These are phyloP conservation scores for Phytophthora idaei DNA, from an alignment of 352 stramenopile species.

Conservation along the genomic window DNA sequence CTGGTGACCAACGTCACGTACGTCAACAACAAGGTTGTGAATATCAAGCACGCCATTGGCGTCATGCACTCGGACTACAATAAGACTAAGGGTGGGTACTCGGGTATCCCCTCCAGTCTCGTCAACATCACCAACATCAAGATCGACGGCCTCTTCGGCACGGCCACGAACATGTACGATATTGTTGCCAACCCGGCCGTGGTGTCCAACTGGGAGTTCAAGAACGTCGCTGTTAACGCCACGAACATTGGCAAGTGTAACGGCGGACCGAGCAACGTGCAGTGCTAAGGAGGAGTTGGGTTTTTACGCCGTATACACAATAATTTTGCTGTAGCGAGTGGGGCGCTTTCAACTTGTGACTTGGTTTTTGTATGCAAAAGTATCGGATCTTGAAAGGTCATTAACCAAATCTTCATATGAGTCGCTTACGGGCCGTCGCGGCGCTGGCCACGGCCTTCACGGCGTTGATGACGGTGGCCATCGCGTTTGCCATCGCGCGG, in stretches of 20 bases:
- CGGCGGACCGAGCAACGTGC: conserved; percentile 16
- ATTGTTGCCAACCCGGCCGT: conserved; percentile 31
- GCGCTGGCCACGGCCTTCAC: conserved; percentile 28
- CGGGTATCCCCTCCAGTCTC: conserved; percentile 22
- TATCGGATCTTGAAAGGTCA: conserved; percentile 18
- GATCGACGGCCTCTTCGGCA: conserved; percentile 9
- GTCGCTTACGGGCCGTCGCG: conserved; percentile 25
- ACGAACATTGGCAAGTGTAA: conserved; percentile 20
- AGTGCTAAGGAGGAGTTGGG: conserved; percentile 10
- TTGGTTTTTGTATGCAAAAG: not conserved
- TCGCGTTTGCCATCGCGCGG: conserved; percentile 42
- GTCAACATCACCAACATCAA: conserved; percentile 37
- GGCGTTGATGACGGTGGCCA: conserved; percentile 36
- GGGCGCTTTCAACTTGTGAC: conserved; percentile 6
- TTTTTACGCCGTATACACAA: conserved; percentile 5
- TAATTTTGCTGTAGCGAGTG: conserved; percentile 1
- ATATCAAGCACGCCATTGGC: conserved; percentile 15
- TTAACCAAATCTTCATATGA: conserved; percentile 18
- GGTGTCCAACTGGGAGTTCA: conserved; percentile 37
- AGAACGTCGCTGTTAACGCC: conserved; percentile 14
- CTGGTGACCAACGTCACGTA: conserved; percentile 13
- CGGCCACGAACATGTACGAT: conserved; percentile 34
- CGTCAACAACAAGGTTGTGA: conserved; percentile 12
- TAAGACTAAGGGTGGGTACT: conserved; percentile 12
- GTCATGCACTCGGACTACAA: conserved; percentile 19